These are phyloP conservation scores for Colletotrichum karsti DNA, from an alignment of 2,329 filamentous ascomycete species.

Conservation along the genomic window DNA sequence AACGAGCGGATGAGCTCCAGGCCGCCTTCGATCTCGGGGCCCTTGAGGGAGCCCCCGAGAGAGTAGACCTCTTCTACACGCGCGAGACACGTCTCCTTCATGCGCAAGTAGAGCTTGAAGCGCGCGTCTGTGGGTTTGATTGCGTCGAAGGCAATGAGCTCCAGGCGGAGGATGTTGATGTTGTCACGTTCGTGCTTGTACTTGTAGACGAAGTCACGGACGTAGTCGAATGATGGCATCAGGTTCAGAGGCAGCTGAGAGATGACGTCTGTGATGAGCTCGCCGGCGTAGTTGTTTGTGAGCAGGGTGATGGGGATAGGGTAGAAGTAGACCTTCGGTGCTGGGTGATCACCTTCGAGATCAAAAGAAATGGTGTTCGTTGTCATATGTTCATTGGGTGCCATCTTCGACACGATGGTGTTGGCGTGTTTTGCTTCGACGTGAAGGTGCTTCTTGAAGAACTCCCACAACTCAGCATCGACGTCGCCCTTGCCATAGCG, in stretches of 20 bases:
- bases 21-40: slow-evolving; percentile 19
- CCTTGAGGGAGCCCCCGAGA: slow-evolving; percentile 30
- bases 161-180: slow-evolving; percentile 7
- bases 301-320: slow-evolving; percentile 30
- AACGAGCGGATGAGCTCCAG: slow-evolving; percentile 29
- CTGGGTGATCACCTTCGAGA: slow-evolving; percentile 27
- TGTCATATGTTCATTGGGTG: slow-evolving; percentile 16
- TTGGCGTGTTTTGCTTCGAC: slow-evolving; percentile 16
- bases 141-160: slow-evolving; percentile 44
- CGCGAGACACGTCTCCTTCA: slow-evolving; percentile 37
- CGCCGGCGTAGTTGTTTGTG: slow-evolving; percentile 4
- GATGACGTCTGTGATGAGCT: slow-evolving; percentile 14
- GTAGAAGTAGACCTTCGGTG: slow-evolving; percentile 37
- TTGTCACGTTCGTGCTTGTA: slow-evolving; percentile 13
- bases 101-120: slow-evolving; percentile 46
- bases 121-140: slow-evolving; percentile 37
- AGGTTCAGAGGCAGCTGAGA: slow-evolving; percentile 13
- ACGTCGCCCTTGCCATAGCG: neutral
- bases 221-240: slow-evolving; percentile 29
- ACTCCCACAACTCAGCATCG: slow-evolving; percentile 22
- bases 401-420: slow-evolving; percentile 10
- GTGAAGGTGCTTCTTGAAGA: slow-evolving; percentile 33
- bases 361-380: slow-evolving; percentile 34
- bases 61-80: slow-evolving; percentile 36
- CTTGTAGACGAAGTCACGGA: slow-evolving; percentile 5